Evolutionary conservation across 805 yeast species (phyloP).

Genomic region (Spathaspora hagerdaliae): DNA sequence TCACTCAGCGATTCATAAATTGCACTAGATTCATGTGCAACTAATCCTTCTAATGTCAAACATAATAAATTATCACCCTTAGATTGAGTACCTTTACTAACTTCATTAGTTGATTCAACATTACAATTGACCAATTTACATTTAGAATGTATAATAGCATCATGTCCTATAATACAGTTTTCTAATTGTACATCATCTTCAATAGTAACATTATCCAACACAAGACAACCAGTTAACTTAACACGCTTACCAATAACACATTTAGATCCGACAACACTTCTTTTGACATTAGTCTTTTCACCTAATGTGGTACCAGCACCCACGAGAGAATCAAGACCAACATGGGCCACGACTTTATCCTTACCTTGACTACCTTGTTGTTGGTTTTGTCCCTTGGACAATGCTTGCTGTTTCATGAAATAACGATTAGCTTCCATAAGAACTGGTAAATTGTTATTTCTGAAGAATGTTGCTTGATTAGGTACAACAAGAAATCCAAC

Average conservation of each 20-base stretch:
- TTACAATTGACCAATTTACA: slow-evolving; percentile 73
- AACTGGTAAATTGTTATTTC: slow-evolving; percentile 75
- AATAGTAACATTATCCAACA: slow-evolving; percentile 65
- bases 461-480: slow-evolving; percentile 60
- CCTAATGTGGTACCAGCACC: slow-evolving; percentile 68
- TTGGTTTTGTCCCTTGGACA: slow-evolving; percentile 22
- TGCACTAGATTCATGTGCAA: slow-evolving; percentile 26
- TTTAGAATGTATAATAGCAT: slow-evolving; percentile 60
- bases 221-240: slow-evolving; percentile 80
- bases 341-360: slow-evolving; percentile 56
- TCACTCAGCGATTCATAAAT: slow-evolving; percentile 28
- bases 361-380: slow-evolving; percentile 22
- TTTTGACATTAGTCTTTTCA: slow-evolving; percentile 81
- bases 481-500: slow-evolving; percentile 74
- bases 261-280: slow-evolving; percentile 72
- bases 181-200: slow-evolving; percentile 81
- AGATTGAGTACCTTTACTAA: slow-evolving; percentile 49
- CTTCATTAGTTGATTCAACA: slow-evolving; percentile 75
- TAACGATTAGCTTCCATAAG: slow-evolving; percentile 87
- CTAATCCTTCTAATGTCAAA: slow-evolving; percentile 40
- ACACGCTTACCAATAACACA: slow-evolving; percentile 83
- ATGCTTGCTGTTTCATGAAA: slow-evolving; percentile 64
- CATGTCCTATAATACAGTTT: slow-evolving; percentile 80
- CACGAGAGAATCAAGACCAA: slow-evolving; percentile 83
- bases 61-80: slow-evolving; percentile 58